A percentile compares a stretch with the other conserved stretches of the same genome.
Evolutionary conservation across 768 basidiomycete genomes (phyloP).

Genomic region (Leccinum broughii): DNA sequence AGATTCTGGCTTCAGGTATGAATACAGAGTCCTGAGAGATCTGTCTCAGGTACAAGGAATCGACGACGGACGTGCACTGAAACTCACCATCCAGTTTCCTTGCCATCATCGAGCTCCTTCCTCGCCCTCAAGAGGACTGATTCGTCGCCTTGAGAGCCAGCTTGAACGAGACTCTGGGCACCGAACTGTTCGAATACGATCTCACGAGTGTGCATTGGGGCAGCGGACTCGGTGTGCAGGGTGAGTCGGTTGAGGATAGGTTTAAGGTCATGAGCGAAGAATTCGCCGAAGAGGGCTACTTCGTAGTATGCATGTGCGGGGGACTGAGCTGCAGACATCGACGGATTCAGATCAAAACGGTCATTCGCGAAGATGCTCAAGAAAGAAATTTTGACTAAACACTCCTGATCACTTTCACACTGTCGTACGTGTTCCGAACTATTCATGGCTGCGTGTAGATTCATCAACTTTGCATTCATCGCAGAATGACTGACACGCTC

Average conservation of each 20-base stretch:
- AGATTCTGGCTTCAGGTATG: slow-evolving; percentile 84
- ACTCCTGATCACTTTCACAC: not conserved
- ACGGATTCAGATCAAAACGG: not conserved
- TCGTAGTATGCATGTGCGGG: slow-evolving; percentile 71
- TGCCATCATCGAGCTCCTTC: slow-evolving; percentile 66
- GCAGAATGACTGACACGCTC: slow-evolving; percentile 11
- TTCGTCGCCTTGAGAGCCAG: slow-evolving; percentile 48
- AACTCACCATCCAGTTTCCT: slow-evolving; percentile 60
- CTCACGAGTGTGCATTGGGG: slow-evolving; percentile 72
- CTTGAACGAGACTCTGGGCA: slow-evolving; percentile 60
- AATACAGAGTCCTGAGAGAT: slow-evolving; percentile 64
- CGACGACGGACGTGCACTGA: not conserved
- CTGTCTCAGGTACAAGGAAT: not conserved
- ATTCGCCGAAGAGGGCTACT: slow-evolving; percentile 81
- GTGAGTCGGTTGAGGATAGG: slow-evolving; percentile 80
- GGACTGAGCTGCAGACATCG: slow-evolving; percentile 28
- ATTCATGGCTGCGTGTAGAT: too few species aligned
- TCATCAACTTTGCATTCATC: too few species aligned
- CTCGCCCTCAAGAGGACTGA: slow-evolving; percentile 70
- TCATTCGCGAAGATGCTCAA: not conserved
- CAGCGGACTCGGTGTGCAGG: slow-evolving; percentile 75
- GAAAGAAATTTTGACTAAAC: not conserved
- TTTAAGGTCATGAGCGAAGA: slow-evolving; percentile 74
- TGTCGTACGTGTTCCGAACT: not conserved
- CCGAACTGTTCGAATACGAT: slow-evolving; percentile 81